These are phyloP conservation scores for Auricularia auricula-judae DNA, from an alignment of 768 basidiomycete genomes.

Conservation along the genomic window DNA sequence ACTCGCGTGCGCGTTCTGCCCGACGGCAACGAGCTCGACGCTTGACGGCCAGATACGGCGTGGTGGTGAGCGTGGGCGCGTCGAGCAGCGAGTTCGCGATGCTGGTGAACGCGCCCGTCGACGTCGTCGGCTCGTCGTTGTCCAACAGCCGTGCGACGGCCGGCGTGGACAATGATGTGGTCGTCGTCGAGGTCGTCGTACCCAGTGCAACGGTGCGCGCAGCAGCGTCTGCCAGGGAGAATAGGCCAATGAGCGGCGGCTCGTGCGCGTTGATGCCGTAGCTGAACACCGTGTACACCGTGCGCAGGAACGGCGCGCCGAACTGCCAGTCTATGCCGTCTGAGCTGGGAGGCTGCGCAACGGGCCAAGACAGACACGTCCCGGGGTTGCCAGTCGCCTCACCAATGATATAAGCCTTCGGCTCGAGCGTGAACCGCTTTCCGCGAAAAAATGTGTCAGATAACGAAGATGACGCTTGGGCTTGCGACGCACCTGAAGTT, in stretches of 20 bases:
- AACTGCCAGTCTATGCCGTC: conserved; percentile 82
- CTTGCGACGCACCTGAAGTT: no score
- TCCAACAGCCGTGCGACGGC: not conserved
- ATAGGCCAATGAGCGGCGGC: conserved; percentile 69
- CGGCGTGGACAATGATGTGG: not conserved
- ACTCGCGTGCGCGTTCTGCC: conserved; percentile 82
- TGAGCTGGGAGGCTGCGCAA: conserved; percentile 47
- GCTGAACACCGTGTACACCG: conserved; percentile 72
- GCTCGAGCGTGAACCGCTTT: conserved; percentile 49
- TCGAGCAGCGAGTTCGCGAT: conserved; percentile 53
- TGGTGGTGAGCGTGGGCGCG: conserved; percentile 52
- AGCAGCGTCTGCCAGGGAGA: conserved; percentile 35
- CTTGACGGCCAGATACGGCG: conserved; percentile 83
- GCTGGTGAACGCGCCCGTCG: conserved; percentile 23
- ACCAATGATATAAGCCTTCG: conserved; percentile 70
- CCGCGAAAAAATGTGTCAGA: no score
- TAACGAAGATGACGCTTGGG: no score
- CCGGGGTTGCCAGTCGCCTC: conserved; percentile 51
- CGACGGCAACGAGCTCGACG: conserved; percentile 92
- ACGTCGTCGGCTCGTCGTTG: not conserved
- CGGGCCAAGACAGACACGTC: conserved; percentile 67
- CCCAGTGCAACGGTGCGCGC: conserved; percentile 10
- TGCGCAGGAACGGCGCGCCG: conserved; percentile 60
- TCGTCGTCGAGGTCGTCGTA: not conserved
- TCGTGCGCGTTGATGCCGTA: conserved; percentile 67